phyloP scores from a whole-genome alignment of 768 basidiomycete species.

The Panaeolus cyanescens region DNA sequence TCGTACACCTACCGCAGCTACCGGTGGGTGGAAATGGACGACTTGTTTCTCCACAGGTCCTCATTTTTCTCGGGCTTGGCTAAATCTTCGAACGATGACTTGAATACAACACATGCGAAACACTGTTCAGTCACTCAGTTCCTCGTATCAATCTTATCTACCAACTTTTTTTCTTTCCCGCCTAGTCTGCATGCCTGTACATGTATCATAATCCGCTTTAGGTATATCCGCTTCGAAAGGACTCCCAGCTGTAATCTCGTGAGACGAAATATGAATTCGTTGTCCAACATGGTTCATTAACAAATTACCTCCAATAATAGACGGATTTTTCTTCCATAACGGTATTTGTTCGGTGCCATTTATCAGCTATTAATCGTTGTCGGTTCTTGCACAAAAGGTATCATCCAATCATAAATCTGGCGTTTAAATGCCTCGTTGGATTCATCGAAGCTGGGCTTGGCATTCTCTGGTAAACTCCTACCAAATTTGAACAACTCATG shows the following conservation, averaged over 20 bases:
- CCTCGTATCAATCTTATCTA: slow-evolving; percentile 1
- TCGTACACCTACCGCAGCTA: background rate
- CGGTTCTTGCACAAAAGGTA: background rate
- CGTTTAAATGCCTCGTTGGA: slow-evolving; percentile 1
- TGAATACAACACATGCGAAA: background rate
- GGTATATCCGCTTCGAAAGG: slow-evolving; percentile 1
- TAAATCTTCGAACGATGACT: background rate
- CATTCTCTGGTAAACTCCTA: background rate
- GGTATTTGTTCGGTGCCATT: background rate
- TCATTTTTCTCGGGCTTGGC: background rate
- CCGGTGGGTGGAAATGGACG: background rate
- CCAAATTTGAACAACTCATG: background rate
- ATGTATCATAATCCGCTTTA: background rate
- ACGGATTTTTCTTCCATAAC: background rate
- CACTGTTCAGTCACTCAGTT: background rate
- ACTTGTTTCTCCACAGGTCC: slow-evolving; percentile 1
- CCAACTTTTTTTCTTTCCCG: background rate
- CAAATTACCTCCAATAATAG: background rate
- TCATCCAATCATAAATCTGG: background rate
- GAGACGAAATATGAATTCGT: background rate
- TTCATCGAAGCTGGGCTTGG: background rate
- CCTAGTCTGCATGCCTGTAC: background rate
- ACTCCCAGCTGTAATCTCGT: background rate
- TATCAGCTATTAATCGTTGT: background rate
- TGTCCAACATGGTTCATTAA: background rate